Evolutionary conservation across 2,329 filamentous ascomycete genomes (phyloP), one percentile per base, ranked within the genome.

Genomic region (Sphaceloma murrayae): DNA sequence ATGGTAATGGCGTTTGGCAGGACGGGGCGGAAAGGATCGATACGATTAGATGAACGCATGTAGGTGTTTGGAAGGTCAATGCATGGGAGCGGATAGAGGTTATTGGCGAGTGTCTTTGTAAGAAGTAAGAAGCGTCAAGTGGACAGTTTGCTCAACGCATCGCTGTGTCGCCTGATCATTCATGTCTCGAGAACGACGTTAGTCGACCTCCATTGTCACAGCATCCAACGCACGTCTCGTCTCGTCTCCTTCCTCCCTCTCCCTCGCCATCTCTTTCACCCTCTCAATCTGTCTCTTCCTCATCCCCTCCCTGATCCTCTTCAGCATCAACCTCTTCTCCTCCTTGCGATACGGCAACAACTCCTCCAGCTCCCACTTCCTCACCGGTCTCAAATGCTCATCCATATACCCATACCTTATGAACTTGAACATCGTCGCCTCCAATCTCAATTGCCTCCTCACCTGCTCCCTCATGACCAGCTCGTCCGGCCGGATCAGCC

Each of bases 331-430:
- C 49, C 39, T 16, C 18, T 43, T n/a, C 26, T 6, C 30, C 33
- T 51, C 42, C 24, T 34, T 13, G 14, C 34, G 11, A 27, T 47
- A 70, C 26, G 39, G 24, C 13, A 49, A 40, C 51, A 70, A 64
- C 54, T 76, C 68, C 38, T 72, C 67, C 39, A 67, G 58, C 7
- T 60, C 65, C 2, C 74, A 72, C 4, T 50, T 19, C 0, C 69
- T 65, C 4, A 75, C 53, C 55, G 77, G 71, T 49, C 64, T 57
- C 38, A 73, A 68, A 3, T 56, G 38, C 42, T 66, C 68, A 58
- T 82, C 68, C 19, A 80, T 62, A 55, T 73, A 73, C 1, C 82
- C 82, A 67, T 74, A 84, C 11, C 74, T 49, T 52, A 78, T 66
- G 69, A 83, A 78, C 46, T 70, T 64, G 10, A 70, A 53, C 34